Conservation (phyloP, 2,329 filamentous ascomycete species). For the Phialocephala sp. region DNA sequence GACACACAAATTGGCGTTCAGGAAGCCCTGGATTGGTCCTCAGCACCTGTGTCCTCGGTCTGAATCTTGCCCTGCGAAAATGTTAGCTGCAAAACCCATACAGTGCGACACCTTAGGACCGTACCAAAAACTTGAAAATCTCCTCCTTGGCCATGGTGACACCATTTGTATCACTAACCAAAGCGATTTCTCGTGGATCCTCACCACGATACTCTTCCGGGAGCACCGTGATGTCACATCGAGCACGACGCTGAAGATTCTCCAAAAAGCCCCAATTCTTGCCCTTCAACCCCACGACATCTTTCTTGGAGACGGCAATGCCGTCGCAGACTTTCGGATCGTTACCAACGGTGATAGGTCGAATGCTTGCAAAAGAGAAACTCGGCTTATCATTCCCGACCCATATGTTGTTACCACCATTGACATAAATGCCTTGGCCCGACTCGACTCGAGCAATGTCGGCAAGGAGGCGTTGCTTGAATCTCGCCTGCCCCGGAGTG, state of each 20-base stretch:
- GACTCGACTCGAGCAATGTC: background rate
- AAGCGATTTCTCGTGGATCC: background rate
- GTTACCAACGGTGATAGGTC: background rate
- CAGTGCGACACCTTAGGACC: background rate
- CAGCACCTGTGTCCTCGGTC: background rate
- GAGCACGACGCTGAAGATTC: conserved; percentile 8
- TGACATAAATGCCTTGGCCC: background rate
- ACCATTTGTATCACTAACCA: background rate
- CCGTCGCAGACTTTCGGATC: conserved; percentile 11
- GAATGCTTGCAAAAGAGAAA: conserved; percentile 24
- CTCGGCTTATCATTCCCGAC: conserved; percentile 20
- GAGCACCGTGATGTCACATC: conserved; percentile 10
- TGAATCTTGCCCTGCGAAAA: background rate
- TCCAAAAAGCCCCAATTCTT: conserved; percentile 3
- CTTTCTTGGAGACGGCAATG: background rate
- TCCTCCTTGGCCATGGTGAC: background rate
- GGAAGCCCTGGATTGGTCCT: background rate
- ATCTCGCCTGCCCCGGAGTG: conserved; percentile 15
- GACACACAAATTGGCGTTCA: no score
- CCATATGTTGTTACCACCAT: conserved; percentile 21
- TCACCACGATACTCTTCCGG: background rate
- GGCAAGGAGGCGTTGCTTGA: conserved; percentile 1
- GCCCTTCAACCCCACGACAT: background rate
- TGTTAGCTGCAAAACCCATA: background rate
- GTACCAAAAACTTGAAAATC: background rate